Base-by-base conservation (phyloP, 192 early-diverging fungal species). In the Coemansia sp. region DNA sequence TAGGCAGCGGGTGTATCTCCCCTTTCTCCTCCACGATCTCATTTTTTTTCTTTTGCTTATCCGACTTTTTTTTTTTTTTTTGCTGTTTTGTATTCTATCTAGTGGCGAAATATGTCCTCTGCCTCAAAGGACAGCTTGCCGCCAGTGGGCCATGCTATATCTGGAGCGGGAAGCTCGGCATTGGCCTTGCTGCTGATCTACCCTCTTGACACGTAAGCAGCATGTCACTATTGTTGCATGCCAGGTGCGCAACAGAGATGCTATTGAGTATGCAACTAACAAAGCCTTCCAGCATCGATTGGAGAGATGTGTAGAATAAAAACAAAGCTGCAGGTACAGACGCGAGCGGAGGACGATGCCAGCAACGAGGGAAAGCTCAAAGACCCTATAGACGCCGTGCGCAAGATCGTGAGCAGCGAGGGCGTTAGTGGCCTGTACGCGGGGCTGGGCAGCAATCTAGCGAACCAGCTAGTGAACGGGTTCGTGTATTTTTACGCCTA, bases 271-370 rank as follows among this genome's bases (percentile, higher is more conserved):
- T n/a, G 14, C 27, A 43, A 20, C 17, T 54, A 36, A 29, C 36
- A 25, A 53, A 53, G 62, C 32, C 2, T 35, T 7, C 4, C 27
- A 7, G 12, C 0, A 10, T 19, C n/a, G 7, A 35, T 12, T 24
- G 5, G 22, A 27, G 19, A 5, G 94, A 20, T 20, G n/a, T 62
- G 27, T 70, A 70, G 94, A 51, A 92, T 96, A 77, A 99, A 99
- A 76, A 99, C 97, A 11, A 88, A 95, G 43, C 87, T 97, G 65
- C 96, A 98, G 84, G 96, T 98, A n/a, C 95, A 96, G 69, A 90
- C 94, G 42, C 70, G 70, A 36, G 71, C 72, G 25, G 66, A 75
- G 6, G 67, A 45, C 39, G 68, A 83, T 25, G 68, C 4, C 72
- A 39, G 67, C 58, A 8, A 70, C 11, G 54, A 66, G 7, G n/a